These are phyloP conservation scores for Candida tammaniensis DNA, from an alignment of 805 yeast species.

Conservation along the genomic window DNA sequence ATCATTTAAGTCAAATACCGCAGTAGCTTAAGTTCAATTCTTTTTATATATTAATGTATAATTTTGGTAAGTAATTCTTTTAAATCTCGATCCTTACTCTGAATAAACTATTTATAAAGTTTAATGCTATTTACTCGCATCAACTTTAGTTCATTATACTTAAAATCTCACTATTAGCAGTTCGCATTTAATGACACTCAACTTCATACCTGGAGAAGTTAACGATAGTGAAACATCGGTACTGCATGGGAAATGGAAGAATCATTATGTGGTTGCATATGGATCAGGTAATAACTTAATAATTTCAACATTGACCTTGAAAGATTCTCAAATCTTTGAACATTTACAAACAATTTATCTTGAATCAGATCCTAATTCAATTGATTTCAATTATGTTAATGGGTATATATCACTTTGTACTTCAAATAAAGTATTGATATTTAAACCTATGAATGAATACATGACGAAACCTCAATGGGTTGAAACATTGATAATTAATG, in stretches of 20 bases:
- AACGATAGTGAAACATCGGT: conserved; percentile 54
- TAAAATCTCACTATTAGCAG: neutral
- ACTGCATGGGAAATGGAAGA: conserved; percentile 63
- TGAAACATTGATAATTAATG: conserved; percentile 22
- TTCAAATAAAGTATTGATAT: conserved; percentile 43
- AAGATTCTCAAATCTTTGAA: conserved; percentile 14
- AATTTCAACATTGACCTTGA: conserved; percentile 24
- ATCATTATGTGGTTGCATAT: conserved; percentile 62
- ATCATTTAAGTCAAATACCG: neutral
- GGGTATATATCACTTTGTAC: conserved; percentile 61
- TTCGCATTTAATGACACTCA: conserved; percentile 57
- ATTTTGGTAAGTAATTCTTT: too few species aligned
- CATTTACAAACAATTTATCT: conserved; percentile 76
- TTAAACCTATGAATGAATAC: conserved; percentile 56
- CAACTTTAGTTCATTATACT: neutral
- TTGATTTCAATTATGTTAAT: conserved; percentile 57
- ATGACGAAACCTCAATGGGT: conserved; percentile 47
- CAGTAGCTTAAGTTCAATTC: conserved; percentile 1
- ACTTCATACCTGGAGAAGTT: conserved; percentile 85
- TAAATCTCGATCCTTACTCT: neutral
- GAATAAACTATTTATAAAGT: neutral
- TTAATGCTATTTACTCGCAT: neutral
- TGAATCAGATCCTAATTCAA: conserved; percentile 60
- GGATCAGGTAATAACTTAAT: conserved; percentile 89
- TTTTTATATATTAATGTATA: neutral